phyloP scores from a whole-genome alignment of 495 filamentous ascomycete species.

The Penicillium dipodomyicola region DNA sequence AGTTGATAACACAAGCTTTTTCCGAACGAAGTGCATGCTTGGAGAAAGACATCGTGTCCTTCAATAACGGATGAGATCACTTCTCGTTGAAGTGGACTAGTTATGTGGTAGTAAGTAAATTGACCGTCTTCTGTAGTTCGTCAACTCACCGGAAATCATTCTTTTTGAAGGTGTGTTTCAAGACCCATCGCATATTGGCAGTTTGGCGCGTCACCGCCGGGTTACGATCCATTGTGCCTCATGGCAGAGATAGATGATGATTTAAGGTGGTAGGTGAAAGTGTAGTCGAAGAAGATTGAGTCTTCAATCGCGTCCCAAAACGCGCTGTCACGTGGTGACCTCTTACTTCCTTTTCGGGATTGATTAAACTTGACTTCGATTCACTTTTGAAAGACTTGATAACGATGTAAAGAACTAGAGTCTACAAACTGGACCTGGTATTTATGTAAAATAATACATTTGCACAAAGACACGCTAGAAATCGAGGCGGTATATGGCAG shows the following conservation, averaged over 20 bases:
- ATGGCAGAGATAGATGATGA: not conserved
- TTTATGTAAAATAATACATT: slow-evolving; percentile 9
- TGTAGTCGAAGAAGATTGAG: not conserved
- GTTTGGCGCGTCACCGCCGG: slow-evolving; percentile 22
- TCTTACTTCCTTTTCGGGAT: slow-evolving; percentile 8
- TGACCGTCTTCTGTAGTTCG: not conserved
- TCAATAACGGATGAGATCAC: slow-evolving; percentile 79
- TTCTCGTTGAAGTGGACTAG: slow-evolving; percentile 79
- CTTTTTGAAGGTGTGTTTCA: slow-evolving; percentile 81
- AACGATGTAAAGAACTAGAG: not conserved
- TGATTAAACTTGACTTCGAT: not conserved
- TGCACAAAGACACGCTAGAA: slow-evolving; percentile 15
- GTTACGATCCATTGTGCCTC: not conserved
- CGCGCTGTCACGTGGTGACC: slow-evolving; percentile 17
- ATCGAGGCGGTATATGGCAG: slow-evolving; percentile 30
- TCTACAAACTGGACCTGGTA: not conserved
- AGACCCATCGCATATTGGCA: slow-evolving; percentile 78
- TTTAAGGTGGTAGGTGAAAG: not conserved
- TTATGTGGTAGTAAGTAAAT: slow-evolving; percentile 36
- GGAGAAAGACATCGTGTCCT: slow-evolving; percentile 88
- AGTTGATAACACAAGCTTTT: slow-evolving; percentile 95
- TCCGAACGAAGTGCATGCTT: slow-evolving; percentile 94
- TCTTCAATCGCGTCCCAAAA: slow-evolving; percentile 4
- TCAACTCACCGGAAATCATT: slow-evolving; percentile 60
- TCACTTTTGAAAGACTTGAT: not conserved